Base-by-base conservation (phyloP, 768 basidiomycete genomes). In the Rhodotorula toruloides region DNA sequence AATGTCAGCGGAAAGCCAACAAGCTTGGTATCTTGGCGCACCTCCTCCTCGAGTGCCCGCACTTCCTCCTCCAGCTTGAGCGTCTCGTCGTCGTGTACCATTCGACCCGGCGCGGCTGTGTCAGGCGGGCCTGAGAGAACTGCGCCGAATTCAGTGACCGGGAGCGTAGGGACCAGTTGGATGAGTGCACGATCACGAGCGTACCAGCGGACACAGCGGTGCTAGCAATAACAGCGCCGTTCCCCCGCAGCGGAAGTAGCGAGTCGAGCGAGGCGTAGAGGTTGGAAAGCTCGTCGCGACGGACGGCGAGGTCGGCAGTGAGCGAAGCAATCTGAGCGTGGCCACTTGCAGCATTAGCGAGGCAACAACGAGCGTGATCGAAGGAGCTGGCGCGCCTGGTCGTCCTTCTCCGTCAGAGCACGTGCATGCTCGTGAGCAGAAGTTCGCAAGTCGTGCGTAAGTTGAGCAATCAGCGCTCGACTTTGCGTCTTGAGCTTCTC, bases 21-120 rank as follows among this genome's bases (percentile, higher is more conserved):
- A n/a, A n/a, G n/a, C n/a, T n/a, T n/a, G n/a, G n/a, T n/a, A n/a
- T n/a, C n/a, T n/a, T n/a, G n/a, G n/a, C 63, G 25, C 36, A 69
- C 68, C 54, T 48, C 55, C 22, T 37, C 22, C 49, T 69, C 68
- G 27, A 69, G 44, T 19, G 25, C 48, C 5, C 68, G 54, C 25
- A 69, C 63, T 32, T 69, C 68, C 19, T 64, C 49, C 39, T 69
- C 68, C 14, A 69, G 47, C 46, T 16, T 11, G 5, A 49, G 19
- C 36, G 62, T 64, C 44, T 44, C 52, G 9, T 13, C 57, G 0
- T 27, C 48, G 9, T 54, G n/a, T n/a, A n/a, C n/a, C 44, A 11
- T 11, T 13, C 14, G 46, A 25, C 22, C n/a, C n/a, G n/a, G n/a
- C n/a, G n/a, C n/a, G n/a, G n/a, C n/a, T n/a, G n/a, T n/a, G n/a